A percentile compares a stretch with the other conserved stretches of the same genome.
phyloP scores from a whole-genome alignment of 305 asterid species.

The Rubia tinctorum region DNA sequence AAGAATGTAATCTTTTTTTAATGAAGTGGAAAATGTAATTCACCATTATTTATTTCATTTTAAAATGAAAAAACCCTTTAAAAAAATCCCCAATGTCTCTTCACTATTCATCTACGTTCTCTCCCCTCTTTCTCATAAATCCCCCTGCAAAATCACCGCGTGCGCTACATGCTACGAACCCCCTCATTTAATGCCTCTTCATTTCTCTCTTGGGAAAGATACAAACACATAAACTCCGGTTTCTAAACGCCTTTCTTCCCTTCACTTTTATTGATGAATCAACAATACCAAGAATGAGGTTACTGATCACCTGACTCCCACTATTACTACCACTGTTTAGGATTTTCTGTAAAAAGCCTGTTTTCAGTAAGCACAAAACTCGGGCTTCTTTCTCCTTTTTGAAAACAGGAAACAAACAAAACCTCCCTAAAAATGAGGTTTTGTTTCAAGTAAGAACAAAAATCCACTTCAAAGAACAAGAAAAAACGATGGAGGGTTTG shows the following conservation, averaged over 20 bases:
- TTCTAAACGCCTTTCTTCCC: neutral
- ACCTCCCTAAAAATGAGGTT: neutral
- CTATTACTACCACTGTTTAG: constrained; percentile 42
- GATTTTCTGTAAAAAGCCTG: constrained; percentile 80
- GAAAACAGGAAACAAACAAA: neutral
- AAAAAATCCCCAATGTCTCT: neutral
- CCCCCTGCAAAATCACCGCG: constrained; percentile 24
- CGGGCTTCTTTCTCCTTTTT: constrained; percentile 61
- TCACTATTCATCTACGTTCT: neutral
- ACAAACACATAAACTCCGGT: constrained; percentile 18
- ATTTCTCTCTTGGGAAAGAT: constrained; percentile 13
- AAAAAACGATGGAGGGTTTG: constrained; percentile 39
- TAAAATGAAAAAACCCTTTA: too few species aligned
- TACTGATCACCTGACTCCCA: constrained; percentile 24
- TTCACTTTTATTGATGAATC: neutral
- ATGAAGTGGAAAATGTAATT: too few species aligned
- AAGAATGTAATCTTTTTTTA: too few species aligned
- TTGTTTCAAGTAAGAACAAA: neutral
- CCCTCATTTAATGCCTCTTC: constrained; percentile 25
- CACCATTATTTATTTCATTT: too few species aligned
- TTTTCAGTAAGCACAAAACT: constrained; percentile 68
- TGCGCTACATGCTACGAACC: constrained; percentile 15
- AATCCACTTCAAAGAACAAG: neutral
- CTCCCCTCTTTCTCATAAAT: neutral
- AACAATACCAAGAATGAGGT: neutral